A percentile compares a stretch with the other conserved stretches of the same genome.
These are phyloP conservation scores for Persicaria tinctoria DNA, from an alignment of 148 eudicot species.

Conservation along the genomic window DNA sequence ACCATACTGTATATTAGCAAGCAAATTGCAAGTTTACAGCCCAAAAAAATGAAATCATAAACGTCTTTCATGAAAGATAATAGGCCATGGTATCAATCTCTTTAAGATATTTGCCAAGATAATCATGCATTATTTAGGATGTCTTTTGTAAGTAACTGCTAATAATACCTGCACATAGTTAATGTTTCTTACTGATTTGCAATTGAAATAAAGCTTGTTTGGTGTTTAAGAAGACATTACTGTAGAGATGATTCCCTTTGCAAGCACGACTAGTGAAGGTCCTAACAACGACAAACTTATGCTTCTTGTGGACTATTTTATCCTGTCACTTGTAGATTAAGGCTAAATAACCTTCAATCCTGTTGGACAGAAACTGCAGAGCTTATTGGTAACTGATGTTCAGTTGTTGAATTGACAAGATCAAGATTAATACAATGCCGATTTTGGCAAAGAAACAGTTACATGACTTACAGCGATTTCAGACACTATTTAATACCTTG, in stretches of 20 bases:
- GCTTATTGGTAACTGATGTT: background rate
- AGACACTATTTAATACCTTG: constrained; percentile 41
- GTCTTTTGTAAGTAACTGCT: background rate
- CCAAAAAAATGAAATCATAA: background rate
- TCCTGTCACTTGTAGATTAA: background rate
- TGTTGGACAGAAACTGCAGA: too few species aligned
- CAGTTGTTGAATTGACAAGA: too few species aligned
- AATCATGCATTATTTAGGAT: background rate
- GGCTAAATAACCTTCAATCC: background rate
- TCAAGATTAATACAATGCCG: too few species aligned
- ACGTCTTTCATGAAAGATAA: background rate
- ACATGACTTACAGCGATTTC: background rate
- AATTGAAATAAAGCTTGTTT: background rate
- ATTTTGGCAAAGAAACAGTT: too few species aligned
- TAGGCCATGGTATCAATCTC: background rate
- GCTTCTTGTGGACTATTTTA: background rate
- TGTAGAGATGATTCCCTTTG: background rate
- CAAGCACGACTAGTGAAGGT: background rate
- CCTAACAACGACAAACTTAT: too few species aligned
- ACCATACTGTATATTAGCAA: constrained; percentile 1
- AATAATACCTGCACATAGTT: background rate
- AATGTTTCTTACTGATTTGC: too few species aligned
- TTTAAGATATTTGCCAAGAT: background rate
- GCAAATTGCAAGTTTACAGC: background rate
- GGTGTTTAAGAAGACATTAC: background rate